These are phyloP conservation scores for Taphrina wiesneri DNA, from an alignment of 1,139 yeast genomes.

Conservation along the genomic window DNA sequence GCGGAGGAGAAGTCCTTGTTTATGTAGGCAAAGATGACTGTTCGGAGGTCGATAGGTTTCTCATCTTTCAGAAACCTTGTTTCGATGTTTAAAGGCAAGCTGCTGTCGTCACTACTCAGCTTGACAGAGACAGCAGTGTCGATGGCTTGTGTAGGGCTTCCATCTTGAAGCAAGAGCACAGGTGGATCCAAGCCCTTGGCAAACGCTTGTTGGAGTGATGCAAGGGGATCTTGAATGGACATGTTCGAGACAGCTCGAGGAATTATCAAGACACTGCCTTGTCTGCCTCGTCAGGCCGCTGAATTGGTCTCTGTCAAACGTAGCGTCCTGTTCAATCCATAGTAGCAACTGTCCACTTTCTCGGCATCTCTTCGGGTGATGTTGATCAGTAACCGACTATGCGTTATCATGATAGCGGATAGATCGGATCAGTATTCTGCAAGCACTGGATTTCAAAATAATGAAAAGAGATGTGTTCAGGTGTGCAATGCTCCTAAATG, in stretches of 20 bases:
- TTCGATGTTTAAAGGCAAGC: not conserved
- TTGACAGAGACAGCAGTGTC: not conserved
- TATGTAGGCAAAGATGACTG: constrained; percentile 78
- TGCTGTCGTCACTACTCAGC: not conserved
- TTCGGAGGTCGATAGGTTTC: constrained; percentile 54
- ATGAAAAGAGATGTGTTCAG: too few relatives aligned
- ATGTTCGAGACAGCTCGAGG: not conserved
- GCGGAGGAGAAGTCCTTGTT: constrained; percentile 74
- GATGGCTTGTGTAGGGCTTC: not conserved
- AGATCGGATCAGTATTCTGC: not conserved
- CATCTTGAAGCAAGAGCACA: not conserved
- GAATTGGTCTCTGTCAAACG: too few relatives aligned
- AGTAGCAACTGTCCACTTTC: too few relatives aligned
- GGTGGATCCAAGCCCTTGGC: not conserved
- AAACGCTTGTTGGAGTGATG: not conserved
- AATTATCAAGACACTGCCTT: not conserved
- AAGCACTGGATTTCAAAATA: too few relatives aligned
- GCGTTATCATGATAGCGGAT: not conserved
- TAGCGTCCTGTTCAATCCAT: too few relatives aligned
- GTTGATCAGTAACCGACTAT: not conserved
- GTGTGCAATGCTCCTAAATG: too few relatives aligned
- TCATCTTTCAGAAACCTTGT: constrained; percentile 28
- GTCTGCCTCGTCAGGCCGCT: too few relatives aligned
- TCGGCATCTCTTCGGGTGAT: too few relatives aligned
- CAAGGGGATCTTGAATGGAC: constrained; percentile 8